A percentile compares a stretch with the other conserved stretches of the same genome.
These are phyloP conservation scores for Acer campestre DNA, from an alignment of 345 rosid species.

Conservation along the genomic window DNA sequence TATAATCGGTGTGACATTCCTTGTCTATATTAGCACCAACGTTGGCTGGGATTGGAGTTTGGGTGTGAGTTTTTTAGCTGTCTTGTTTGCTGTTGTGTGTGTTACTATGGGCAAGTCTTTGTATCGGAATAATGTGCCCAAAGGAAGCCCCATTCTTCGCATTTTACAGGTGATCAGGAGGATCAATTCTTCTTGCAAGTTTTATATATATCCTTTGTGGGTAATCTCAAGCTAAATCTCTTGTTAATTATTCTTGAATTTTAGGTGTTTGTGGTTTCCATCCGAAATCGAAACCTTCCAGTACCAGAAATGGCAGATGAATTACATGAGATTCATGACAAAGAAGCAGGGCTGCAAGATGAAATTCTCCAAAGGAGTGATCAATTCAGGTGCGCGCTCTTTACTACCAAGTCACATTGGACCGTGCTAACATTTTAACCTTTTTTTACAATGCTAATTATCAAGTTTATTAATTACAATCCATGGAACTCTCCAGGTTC, in stretches of 20 bases:
- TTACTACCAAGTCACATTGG: no score
- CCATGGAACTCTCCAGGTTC: conserved; percentile 25
- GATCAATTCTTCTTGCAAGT: not conserved
- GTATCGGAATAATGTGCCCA: conserved; percentile 48
- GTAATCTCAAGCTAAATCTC: not conserved
- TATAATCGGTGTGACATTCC: conserved; percentile 48
- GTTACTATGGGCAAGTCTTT: conserved; percentile 51
- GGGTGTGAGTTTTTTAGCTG: conserved; percentile 34
- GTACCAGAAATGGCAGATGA: conserved; percentile 44
- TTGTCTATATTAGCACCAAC: conserved; percentile 54
- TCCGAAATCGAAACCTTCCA: conserved; percentile 41
- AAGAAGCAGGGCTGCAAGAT: conserved; percentile 31
- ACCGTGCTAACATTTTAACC: not conserved
- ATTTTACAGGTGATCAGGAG: conserved; percentile 41
- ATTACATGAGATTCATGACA: conserved; percentile 49
- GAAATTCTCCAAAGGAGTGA: conserved; percentile 48
- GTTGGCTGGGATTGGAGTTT: conserved; percentile 63
- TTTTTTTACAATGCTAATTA: not conserved
- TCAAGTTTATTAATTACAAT: not conserved
- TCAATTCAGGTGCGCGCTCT: conserved; percentile 47
- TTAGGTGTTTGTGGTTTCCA: conserved; percentile 52
- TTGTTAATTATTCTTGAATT: not conserved
- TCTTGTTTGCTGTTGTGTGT: conserved; percentile 34
- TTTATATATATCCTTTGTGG: not conserved
- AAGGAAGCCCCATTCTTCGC: conserved; percentile 52